Percentiles rank a stretch among this genome's conserved stretches.
These are phyloP conservation scores for Globisporangium orthogonon DNA, from an alignment of 352 stramenopile species.

Conservation along the genomic window DNA sequence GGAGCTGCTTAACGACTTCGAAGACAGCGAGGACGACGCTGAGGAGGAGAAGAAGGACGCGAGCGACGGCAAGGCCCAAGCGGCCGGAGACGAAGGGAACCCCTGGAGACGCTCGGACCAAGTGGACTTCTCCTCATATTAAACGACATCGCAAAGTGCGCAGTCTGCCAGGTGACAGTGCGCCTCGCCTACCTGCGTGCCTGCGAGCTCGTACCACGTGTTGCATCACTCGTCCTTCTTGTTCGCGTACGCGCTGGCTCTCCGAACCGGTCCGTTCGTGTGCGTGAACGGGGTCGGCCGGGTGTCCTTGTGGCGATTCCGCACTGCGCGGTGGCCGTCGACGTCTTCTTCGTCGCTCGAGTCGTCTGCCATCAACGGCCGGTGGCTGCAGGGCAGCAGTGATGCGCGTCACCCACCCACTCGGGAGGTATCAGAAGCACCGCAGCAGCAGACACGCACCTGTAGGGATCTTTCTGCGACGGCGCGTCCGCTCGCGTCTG, in stretches of 20 bases:
- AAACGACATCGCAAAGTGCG: constrained; percentile 9
- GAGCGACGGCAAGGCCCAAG: constrained; percentile 10
- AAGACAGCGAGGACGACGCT: constrained; percentile 69
- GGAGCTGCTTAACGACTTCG: constrained; percentile 83
- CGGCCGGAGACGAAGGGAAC: neutral
- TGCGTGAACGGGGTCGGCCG: constrained; percentile 10
- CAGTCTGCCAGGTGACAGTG: neutral
- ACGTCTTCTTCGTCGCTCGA: constrained; percentile 68
- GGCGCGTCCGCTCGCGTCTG: constrained; percentile 56
- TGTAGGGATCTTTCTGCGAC: constrained; percentile 51
- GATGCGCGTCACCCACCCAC: neutral
- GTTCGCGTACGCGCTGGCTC: constrained; percentile 21
- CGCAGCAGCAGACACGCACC: constrained; percentile 17
- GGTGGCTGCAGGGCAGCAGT: constrained; percentile 33
- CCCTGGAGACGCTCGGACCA: constrained; percentile 60
- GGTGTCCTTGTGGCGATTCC: constrained; percentile 33
- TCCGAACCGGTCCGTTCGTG: constrained; percentile 17
- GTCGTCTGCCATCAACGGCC: constrained; percentile 60
- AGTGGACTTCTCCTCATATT: constrained; percentile 70
- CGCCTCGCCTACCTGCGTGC: neutral
- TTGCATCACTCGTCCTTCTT: constrained; percentile 53
- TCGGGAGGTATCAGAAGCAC: too few relatives aligned
- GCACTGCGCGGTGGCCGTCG: constrained; percentile 26
- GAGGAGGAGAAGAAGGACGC: constrained; percentile 14
- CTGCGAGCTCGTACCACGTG: neutral